These are phyloP conservation scores for Saccharomycopsis sp. DNA, from an alignment of 805 yeast genomes.

Conservation along the genomic window DNA sequence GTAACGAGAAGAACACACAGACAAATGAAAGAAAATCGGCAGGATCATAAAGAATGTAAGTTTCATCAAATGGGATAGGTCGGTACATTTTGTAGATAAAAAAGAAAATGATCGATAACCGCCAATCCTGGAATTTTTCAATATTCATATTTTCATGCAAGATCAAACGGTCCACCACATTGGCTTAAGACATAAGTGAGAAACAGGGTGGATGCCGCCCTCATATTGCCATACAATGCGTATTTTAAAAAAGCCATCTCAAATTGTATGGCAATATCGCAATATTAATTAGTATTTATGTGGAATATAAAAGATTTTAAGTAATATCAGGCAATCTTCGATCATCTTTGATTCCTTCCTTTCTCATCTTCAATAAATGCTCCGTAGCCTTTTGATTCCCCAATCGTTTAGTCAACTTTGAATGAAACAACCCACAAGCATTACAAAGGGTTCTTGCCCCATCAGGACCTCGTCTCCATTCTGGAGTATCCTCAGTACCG, in stretches of 20 bases:
- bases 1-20: constrained; percentile 66
- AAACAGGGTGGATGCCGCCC: too few relatives aligned
- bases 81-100: not conserved
- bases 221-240: too few relatives aligned
- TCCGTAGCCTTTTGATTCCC: constrained; percentile 33
- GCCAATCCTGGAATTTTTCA: too few relatives aligned
- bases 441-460: constrained; percentile 81
- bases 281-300: not conserved
- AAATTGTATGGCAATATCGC: not conserved
- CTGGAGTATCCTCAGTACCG: constrained; percentile 71
- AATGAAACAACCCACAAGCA: constrained; percentile 81
- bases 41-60: constrained; percentile 75
- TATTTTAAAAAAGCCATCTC: too few relatives aligned
- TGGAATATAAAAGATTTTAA: not conserved
- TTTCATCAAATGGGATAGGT: constrained; percentile 70
- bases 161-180: too few relatives aligned
- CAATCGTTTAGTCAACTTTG: constrained; percentile 45
- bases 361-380: constrained; percentile 31
- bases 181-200: too few relatives aligned
- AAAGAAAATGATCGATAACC: not conserved
- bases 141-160: too few relatives aligned
- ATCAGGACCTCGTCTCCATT: constrained; percentile 88
- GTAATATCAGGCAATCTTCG: constrained; percentile 6
- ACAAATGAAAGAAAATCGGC: constrained; percentile 50
- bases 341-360: constrained; percentile 28